These are phyloP conservation scores for Neocucurbitaria cava DNA, from an alignment of 2,329 filamentous ascomycete genomes.

Conservation along the genomic window DNA sequence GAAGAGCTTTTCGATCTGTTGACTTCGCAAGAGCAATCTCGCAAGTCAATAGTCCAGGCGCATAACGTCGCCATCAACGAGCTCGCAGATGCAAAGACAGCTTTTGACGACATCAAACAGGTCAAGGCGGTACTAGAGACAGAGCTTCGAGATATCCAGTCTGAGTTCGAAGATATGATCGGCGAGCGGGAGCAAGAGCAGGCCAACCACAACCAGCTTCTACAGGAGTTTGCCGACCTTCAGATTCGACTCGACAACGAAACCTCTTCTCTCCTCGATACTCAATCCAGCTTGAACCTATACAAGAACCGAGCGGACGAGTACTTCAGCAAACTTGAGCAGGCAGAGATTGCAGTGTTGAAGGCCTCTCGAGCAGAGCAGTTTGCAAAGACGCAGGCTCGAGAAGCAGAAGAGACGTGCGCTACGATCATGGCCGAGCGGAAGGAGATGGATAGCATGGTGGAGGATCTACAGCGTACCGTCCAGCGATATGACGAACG, in stretches of 20 bases:
- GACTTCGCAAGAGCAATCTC: conserved; percentile 89
- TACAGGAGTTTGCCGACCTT: conserved; percentile 91
- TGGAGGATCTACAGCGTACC: conserved; percentile 90
- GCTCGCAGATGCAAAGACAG: conserved; percentile 82
- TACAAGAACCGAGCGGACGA: conserved; percentile 95
- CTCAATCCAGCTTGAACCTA: conserved; percentile 80
- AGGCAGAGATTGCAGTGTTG: conserved; percentile 93
- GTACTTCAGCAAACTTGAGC: conserved; percentile 96
- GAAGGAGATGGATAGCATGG: conserved; percentile 83
- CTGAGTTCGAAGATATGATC: conserved; percentile 82
- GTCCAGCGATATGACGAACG: conserved; percentile 90
- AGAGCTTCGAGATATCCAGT: conserved; percentile 82
- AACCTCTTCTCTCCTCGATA: conserved; percentile 81
- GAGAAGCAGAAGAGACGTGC: conserved; percentile 89
- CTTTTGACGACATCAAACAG: conserved; percentile 87
- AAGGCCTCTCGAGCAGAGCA: conserved; percentile 92
- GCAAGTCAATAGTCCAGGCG: conserved; percentile 78
- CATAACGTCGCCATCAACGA: conserved; percentile 88
- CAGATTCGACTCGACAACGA: conserved; percentile 93
- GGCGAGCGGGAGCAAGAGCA: conserved; percentile 84
- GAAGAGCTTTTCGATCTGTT: conserved; percentile 93
- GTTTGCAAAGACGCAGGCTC: conserved; percentile 88
- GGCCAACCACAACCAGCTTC: conserved; percentile 83
- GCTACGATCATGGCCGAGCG: conserved; percentile 90
- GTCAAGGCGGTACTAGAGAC: conserved; percentile 81